These are phyloP conservation scores for Gorgonomyces haynaldii DNA, from an alignment of 192 early-diverging fungal genomes.

Conservation along the genomic window DNA sequence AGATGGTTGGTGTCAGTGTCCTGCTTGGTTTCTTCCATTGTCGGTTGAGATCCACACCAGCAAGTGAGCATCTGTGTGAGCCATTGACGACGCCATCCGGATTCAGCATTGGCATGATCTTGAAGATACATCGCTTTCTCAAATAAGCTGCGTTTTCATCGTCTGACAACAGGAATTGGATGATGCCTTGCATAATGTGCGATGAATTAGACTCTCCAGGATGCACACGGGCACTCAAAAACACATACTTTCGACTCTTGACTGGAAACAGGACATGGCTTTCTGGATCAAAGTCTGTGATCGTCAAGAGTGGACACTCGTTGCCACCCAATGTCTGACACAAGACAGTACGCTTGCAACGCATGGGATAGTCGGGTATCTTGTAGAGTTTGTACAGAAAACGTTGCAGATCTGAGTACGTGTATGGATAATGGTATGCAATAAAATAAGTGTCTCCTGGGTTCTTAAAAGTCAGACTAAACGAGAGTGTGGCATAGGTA, in stretches of 20 bases:
- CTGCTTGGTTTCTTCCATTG: slow-evolving; percentile 30
- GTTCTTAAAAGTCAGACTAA: slow-evolving; percentile 15
- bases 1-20: slow-evolving; percentile 25
- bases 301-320: slow-evolving; percentile 31
- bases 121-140: slow-evolving; percentile 32
- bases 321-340: slow-evolving; percentile 30
- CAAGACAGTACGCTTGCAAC: slow-evolving; percentile 11
- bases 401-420: slow-evolving; percentile 29
- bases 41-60: slow-evolving; percentile 41
- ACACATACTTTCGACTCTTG: slow-evolving; percentile 25
- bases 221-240: slow-evolving; percentile 37
- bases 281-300: slow-evolving; percentile 34
- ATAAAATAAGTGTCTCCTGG: slow-evolving; percentile 26
- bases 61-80: slow-evolving; percentile 34
- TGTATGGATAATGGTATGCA: slow-evolving; percentile 49
- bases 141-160: slow-evolving; percentile 23
- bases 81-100: slow-evolving; percentile 43
- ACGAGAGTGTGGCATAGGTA: slow-evolving; percentile 34
- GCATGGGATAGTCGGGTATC: slow-evolving; percentile 2
- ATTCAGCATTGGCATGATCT: slow-evolving; percentile 46
- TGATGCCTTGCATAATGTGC: slow-evolving; percentile 38
- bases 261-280: slow-evolving; percentile 17
- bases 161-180: slow-evolving; percentile 25
- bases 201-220: slow-evolving; percentile 43
- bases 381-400: slow-evolving; percentile 14